Percentiles rank a stretch among this genome's conserved stretches.
Evolutionary conservation across 768 basidiomycete genomes (phyloP).

Genomic region (Boletus barrowsii): DNA sequence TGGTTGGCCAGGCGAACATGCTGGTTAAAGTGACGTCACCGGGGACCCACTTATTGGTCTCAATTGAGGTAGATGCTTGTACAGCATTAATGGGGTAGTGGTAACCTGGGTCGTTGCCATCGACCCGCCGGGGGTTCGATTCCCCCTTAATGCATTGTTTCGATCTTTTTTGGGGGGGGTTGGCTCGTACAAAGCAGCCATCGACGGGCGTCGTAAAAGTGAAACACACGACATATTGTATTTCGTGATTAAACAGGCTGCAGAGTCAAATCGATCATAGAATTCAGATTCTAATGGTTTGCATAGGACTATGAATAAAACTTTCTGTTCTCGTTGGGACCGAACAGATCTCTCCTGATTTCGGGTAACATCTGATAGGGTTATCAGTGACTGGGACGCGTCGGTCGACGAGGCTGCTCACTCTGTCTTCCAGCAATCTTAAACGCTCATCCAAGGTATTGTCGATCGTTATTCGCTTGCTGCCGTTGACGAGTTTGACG

Average conservation of each 20-base stretch:
- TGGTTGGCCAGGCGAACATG: no score
- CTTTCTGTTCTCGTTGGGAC: constrained; percentile 86
- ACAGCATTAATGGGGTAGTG: constrained; percentile 62
- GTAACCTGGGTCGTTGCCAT: constrained; percentile 69
- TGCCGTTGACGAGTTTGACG: constrained; percentile 68
- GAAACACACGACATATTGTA: neutral
- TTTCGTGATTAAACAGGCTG: no score
- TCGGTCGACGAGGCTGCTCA: constrained; percentile 35
- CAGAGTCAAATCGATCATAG: neutral
- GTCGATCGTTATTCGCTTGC: constrained; percentile 81
- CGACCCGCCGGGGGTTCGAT: constrained; percentile 88
- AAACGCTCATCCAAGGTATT: constrained; percentile 94
- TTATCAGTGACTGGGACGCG: neutral
- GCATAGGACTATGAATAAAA: constrained; percentile 61
- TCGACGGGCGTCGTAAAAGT: neutral
- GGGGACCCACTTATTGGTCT: no score
- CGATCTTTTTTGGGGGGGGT: neutral
- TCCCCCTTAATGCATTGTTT: constrained; percentile 38
- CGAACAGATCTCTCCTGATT: constrained; percentile 86
- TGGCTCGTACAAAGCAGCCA: neutral
- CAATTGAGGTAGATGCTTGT: no score
- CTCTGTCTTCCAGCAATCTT: constrained; percentile 84
- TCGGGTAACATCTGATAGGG: constrained; percentile 88
- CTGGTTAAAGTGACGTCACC: no score
- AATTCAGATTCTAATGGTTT: neutral